Conservation (phyloP, 306 rosid species). For the Quillaja saponaria region DNA sequence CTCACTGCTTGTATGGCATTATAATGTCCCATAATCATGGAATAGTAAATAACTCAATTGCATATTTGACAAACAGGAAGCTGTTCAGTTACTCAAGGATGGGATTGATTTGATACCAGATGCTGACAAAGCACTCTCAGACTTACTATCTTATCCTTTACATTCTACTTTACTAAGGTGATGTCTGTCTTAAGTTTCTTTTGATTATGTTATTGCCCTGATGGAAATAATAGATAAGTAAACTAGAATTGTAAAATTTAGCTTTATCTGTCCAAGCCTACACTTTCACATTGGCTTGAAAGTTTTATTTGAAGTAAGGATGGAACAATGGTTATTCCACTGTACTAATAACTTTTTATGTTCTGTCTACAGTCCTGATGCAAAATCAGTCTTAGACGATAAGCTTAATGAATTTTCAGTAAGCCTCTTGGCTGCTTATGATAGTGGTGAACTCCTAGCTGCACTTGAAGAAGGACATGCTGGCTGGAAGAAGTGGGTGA, state of each 20-base stretch:
- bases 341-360: conserved; percentile 3
- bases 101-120: conserved; percentile 82
- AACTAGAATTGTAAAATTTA: conserved; percentile 9
- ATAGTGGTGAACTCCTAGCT: conserved; percentile 59
- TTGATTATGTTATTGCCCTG: conserved; percentile 12
- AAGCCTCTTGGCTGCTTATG: conserved; percentile 79
- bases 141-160: conserved; percentile 85
- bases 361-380: conserved; percentile 72
- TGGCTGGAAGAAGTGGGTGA: conserved; percentile 98
- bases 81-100: conserved; percentile 77
- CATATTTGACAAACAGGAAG: conserved; percentile 56
- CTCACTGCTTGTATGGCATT: neutral
- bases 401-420: conserved; percentile 68
- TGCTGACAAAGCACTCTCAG: conserved; percentile 69
- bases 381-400: conserved; percentile 70
- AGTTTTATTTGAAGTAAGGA: neutral
- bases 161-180: conserved; percentile 68
- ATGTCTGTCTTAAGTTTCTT: conserved; percentile 20
- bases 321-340: conserved; percentile 4
- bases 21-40: conserved; percentile 7
- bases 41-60: conserved; percentile 14
- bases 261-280: neutral
- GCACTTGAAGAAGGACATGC: conserved; percentile 87
- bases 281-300: neutral
- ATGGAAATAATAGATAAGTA: neutral